Percentiles rank a stretch among this genome's conserved stretches.
Conservation (phyloP, 176 grass and related monocot species). For the Calamus simplicifolius region DNA sequence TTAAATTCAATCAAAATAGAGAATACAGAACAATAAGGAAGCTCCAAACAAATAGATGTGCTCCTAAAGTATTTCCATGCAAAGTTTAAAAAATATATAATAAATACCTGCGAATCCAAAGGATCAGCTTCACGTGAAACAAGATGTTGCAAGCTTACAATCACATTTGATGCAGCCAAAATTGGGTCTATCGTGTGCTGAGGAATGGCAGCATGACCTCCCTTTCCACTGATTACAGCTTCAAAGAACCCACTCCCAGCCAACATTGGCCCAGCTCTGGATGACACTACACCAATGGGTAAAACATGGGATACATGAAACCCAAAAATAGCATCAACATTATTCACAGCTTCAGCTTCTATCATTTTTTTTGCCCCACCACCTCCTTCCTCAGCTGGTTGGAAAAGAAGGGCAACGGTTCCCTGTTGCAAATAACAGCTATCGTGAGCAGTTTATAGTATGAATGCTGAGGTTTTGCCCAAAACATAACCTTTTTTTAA, state of each 20-base stretch:
- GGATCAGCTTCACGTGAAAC: conserved; percentile 95
- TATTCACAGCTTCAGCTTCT: conserved; percentile 58
- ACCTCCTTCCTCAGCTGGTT: conserved; percentile 90
- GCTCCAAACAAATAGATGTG: too few species aligned
- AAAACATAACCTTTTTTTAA: too few species aligned
- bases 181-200: conserved; percentile 97
- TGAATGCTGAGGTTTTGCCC: too few species aligned
- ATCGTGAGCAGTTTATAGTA: too few species aligned
- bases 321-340: conserved; percentile 80
- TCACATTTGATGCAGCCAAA: conserved; percentile 90
- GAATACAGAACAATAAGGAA: too few species aligned
- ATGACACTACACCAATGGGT: conserved; percentile 54
- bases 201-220: conserved; percentile 91
- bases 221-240: conserved; percentile 88
- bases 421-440: conserved; percentile 36
- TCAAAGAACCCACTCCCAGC: conserved; percentile 88
- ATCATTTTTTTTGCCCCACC: conserved; percentile 89
- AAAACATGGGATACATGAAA: conserved; percentile 45
- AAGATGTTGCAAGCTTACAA: conserved; percentile 90
- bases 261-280: conserved; percentile 70
- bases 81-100: neutral
- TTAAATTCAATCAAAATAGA: too few species aligned
- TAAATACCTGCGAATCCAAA: conserved; percentile 89
- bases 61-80: too few species aligned
- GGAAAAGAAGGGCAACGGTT: conserved; percentile 70